Conservation (phyloP, 306 rosid genomes). For the Pueraria montana region DNA sequence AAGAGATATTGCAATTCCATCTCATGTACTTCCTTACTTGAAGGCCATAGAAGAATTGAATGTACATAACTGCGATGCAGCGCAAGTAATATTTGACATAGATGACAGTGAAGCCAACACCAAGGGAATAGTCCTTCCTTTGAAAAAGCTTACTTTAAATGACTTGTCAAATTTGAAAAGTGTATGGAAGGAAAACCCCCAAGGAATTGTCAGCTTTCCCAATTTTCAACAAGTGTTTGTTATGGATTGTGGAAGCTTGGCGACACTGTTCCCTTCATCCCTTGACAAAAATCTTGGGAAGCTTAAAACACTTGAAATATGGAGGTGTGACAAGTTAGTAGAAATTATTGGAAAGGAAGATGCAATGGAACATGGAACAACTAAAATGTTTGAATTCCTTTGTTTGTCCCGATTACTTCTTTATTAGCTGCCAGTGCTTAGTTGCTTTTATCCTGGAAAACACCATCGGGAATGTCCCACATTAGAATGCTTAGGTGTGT, state of each 20-base stretch:
- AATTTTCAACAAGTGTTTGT: background rate
- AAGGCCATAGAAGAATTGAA: background rate
- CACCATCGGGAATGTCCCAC: background rate
- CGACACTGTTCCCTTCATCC: background rate
- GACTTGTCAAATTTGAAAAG: background rate
- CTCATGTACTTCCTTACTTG: constrained; percentile 5
- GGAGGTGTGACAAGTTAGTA: background rate
- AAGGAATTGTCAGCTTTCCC: background rate
- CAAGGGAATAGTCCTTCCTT: background rate
- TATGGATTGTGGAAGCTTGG: background rate
- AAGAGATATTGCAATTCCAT: background rate
- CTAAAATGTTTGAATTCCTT: constrained; percentile 21
- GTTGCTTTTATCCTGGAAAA: constrained; percentile 13
- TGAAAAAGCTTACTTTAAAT: background rate
- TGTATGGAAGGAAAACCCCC: background rate
- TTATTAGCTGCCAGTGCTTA: background rate
- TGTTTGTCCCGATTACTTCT: background rate
- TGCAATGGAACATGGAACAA: background rate
- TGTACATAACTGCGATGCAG: background rate
- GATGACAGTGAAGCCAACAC: background rate
- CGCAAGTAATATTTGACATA: background rate
- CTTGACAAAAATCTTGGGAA: background rate
- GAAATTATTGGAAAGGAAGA: constrained; percentile 34
- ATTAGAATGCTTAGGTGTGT: background rate
- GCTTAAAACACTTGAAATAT: background rate